Evolutionary conservation across 2,329 filamentous ascomycete species (phyloP), one percentile per base, ranked within the genome.

Genomic region (Shiraia bambusicola): DNA sequence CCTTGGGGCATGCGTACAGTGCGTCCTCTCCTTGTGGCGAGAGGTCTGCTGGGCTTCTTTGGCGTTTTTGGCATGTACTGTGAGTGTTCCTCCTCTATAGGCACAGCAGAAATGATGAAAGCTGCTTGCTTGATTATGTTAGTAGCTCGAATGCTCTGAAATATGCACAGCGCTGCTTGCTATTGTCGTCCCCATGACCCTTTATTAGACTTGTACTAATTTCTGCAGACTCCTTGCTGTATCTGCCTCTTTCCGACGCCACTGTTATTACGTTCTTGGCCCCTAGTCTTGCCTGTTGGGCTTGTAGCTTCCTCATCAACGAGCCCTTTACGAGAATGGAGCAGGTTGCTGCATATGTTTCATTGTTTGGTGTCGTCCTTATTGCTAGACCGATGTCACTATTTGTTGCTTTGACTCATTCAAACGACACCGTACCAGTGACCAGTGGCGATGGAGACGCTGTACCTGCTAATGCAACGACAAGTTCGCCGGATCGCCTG

Each of bases 231-330:
- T 84, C 81, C 6, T 71, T 87, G 42, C 79, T 87, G 61, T 94
- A 94, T 57, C 79, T 95, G 3, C 87, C 88, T 0, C 77, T 95
- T 2, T 86, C 88, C 12, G 90, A 95, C 64, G 89, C 90, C 2
- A 93, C 88, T 0, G 90, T 95, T 25, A 85, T 96, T 38, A 93
- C 88, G 7, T 96, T 95, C 63, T 76, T 95, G 5, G 81, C 86
- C 0, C 91, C 91, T 0, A 85, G 84, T 11, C 76, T 94, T 5
- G 81, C 88, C 14, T 88, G 87, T 42, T 88, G 91, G 71, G 78
- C 86, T 13, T 95, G 89, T 64, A 89, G 86, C 26, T 73, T 90
- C 40, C 70, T 91, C 27, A 78, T 84, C 42, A 80, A 82, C 37
- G 88, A 95, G 56, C 85, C 86, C 0, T 95, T 92, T 62, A 88